Conservation (phyloP, 2,329 filamentous ascomycete species). For the Pyricularia grisea region DNA sequence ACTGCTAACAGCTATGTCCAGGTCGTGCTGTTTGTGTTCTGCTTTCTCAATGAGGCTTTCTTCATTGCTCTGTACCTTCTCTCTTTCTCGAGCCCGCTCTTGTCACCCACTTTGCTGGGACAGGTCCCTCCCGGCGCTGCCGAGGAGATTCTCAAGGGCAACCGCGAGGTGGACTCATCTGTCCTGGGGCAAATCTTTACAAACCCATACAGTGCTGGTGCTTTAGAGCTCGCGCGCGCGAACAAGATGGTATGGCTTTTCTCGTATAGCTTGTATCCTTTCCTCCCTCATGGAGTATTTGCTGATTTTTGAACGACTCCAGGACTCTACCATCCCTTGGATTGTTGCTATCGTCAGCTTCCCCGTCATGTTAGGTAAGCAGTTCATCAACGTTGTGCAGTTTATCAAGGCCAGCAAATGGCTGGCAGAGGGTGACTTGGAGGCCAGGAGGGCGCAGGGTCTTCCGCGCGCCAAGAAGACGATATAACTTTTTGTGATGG, state of each 20-base stretch:
- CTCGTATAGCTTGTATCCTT: neutral
- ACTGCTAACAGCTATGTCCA: neutral
- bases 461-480: conserved; percentile 37
- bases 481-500: conserved; percentile 14
- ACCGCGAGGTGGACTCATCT: conserved; percentile 60
- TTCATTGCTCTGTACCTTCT: conserved; percentile 98
- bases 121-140: conserved; percentile 44
- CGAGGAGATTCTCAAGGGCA: conserved; percentile 48
- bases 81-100: conserved; percentile 84
- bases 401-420: conserved; percentile 86
- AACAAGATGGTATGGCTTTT: conserved; percentile 75
- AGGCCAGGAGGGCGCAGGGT: conserved; percentile 47
- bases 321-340: conserved; percentile 51
- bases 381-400: conserved; percentile 89
- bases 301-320: neutral
- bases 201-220: conserved; percentile 84
- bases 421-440: conserved; percentile 84
- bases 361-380: conserved; percentile 85
- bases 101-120: conserved; percentile 75
- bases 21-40: conserved; percentile 87
- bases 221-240: conserved; percentile 82
- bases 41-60: conserved; percentile 87
- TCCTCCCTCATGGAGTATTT: neutral
- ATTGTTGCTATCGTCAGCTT: conserved; percentile 70
- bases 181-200: conserved; percentile 69